Evolutionary conservation across 306 rosid genomes (phyloP).

Genomic region (Corylus americana): DNA sequence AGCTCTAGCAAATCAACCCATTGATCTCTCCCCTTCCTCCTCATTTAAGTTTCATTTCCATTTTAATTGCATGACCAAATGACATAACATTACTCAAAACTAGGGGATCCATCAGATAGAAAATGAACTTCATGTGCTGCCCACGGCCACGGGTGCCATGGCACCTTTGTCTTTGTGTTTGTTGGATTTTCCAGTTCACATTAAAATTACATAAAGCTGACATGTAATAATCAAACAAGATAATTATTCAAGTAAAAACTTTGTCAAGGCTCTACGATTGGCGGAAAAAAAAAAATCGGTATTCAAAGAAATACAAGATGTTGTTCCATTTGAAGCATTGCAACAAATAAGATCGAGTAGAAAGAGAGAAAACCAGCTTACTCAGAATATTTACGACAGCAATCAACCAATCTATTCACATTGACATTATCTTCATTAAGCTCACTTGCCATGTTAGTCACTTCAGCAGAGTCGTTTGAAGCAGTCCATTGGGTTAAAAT

Average conservation of each 20-base stretch:
- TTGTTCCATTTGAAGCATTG: neutral
- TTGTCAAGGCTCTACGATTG: neutral
- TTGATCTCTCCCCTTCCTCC: neutral
- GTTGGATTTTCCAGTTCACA: neutral
- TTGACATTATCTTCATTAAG: slow-evolving; percentile 32
- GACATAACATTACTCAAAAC: neutral
- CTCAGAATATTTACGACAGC: slow-evolving; percentile 56
- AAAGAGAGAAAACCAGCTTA: slow-evolving; percentile 31
- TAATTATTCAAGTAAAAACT: neutral
- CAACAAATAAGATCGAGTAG: slow-evolving; percentile 1
- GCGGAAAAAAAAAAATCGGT: neutral
- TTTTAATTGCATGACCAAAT: neutral
- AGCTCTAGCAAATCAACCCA: neutral
- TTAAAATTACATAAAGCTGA: neutral
- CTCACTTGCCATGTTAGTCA: slow-evolving; percentile 27
- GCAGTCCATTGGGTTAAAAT: slow-evolving; percentile 72
- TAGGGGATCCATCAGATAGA: neutral
- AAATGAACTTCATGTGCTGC: neutral
- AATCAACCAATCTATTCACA: slow-evolving; percentile 56
- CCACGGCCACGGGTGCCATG: neutral
- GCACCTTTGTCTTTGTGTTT: neutral
- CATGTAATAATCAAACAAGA: neutral
- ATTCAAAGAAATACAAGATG: slow-evolving; percentile 1
- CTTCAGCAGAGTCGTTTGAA: slow-evolving; percentile 37
- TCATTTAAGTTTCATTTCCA: neutral